Evolutionary conservation across 306 rosid species (phyloP), one percentile per base, ranked within the genome.

Genomic region (Quillaja saponaria): DNA sequence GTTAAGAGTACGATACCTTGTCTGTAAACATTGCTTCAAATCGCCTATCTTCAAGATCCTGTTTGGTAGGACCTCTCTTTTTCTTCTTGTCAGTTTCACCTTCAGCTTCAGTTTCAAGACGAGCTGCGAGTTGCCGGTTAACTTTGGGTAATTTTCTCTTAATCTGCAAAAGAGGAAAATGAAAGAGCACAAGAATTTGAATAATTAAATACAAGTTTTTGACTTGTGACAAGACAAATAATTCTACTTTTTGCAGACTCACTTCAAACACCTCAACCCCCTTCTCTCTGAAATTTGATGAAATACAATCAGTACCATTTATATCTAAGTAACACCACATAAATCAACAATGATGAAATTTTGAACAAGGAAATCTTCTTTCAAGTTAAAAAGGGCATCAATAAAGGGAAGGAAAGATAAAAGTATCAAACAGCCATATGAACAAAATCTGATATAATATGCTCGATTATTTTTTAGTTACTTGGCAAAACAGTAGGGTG

Each of bases 101-200:
- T 47, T 66, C 88, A 48, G 50, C 77, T 34, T 49, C 74, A 49
- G 80, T 91, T 70, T 31, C 72, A 49, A 71, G 76, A 58, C 79
- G 87, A 60, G 77, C 76, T 45, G 95, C 98, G 37, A 86, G 82
- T 21, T 37, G 51, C 66, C 85, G 80, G 63, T 92, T 92, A 53
- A 88, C 85, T 67, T 84, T 86, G 67, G 98, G 98, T 58, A 92
- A 56, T 75, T 82, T 88, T 76, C 68, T 86, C 80, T 71, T 84
- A 31, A 83, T 73, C 98, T 92, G 83, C 73, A 82, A 48, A n/a
- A n/a, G n/a, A n/a, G n/a, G n/a, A n/a, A n/a, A n/a, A n/a, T 56
- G 71, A 61, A 54, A 51, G 65, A 65, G 77, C 63, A 58, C 34
- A 16, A n/a, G 14, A 21, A 44, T 11, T 17, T n/a, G n/a, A n/a